Evolutionary conservation across 495 filamentous ascomycete genomes (phyloP), one percentile per base, ranked within the genome.

Genomic region (Astrocystis sublimbata): DNA sequence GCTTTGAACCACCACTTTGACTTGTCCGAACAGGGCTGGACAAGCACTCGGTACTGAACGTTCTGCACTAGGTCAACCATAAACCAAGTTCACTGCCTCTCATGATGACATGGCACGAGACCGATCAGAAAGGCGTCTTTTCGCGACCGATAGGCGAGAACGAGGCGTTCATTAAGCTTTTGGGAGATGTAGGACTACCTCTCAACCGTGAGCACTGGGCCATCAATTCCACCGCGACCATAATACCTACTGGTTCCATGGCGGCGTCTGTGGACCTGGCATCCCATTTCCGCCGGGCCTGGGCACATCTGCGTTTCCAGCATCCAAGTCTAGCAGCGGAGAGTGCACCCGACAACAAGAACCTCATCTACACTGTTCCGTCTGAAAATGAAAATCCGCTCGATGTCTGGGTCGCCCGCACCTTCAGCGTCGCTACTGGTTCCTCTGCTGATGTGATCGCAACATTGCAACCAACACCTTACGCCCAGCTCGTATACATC

Each of bases 251-350:
- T n/a, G 51, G 52, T 2, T 40, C 51, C 26, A 36, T 31, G 23
- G 41, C 23, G 23, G 41, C 26, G 26, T 40, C 38, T 6, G 17
- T 24, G 28, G 61, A 63, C 57, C 51, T 65, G 26, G 10, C 53
- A 59, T 17, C 60, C 61, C 45, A 58, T 47, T 70, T 74, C 36
- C 65, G 60, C 33, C 46, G 62, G 12, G 71, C 68, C 38, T 76
- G 70, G 65, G 65, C 62, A 41, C 33, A 59, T 42, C 58, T 75
- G 30, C 72, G 72, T 42, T 76, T 76, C 56, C 60, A 71, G 23
- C 69, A 76, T 58, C 72, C 69, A 46, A 72, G 65, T 52, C 60
- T 76, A n/a, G 70, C 68, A 45, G 61, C 66, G 23, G 62, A 66
- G 40, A 51, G 38, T 12, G 53, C 65, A 28, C 56, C 66, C 8